Percentiles rank a stretch among this genome's conserved stretches.
Conservation (phyloP, 2,329 filamentous ascomycete species). For the Elsinoe australis region DNA sequence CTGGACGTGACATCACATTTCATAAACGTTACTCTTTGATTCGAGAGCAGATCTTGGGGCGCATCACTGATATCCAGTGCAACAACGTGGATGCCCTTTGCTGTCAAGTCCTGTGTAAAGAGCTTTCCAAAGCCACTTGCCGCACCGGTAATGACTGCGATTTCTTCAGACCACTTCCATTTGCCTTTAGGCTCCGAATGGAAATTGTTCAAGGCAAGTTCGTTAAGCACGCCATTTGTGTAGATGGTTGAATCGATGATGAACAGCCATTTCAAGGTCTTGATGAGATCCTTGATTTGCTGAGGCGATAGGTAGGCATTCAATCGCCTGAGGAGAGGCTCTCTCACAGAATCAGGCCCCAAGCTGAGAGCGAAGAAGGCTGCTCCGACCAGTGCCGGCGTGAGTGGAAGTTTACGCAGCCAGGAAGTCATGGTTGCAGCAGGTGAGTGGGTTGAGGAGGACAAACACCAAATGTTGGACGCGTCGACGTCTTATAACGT, state of each 20-base stretch:
- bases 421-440: slow-evolving; percentile 26
- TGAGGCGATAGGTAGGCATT: slow-evolving; percentile 25
- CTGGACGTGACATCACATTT: slow-evolving; percentile 44
- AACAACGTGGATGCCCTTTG: slow-evolving; percentile 34
- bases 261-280: slow-evolving; percentile 28
- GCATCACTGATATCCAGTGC: slow-evolving; percentile 33
- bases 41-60: slow-evolving; percentile 28
- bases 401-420: slow-evolving; percentile 19
- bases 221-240: slow-evolving; percentile 26
- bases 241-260: slow-evolving; percentile 26
- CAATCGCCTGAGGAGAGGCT: slow-evolving; percentile 27
- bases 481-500: too few species aligned
- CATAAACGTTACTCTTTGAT: slow-evolving; percentile 32
- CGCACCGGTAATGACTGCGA: slow-evolving; percentile 32
- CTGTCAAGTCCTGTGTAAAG: slow-evolving; percentile 31
- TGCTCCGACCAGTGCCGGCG: slow-evolving; percentile 20
- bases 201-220: slow-evolving; percentile 32
- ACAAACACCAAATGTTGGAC: too few species aligned
- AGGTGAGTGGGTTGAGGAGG: not conserved
- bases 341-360: slow-evolving; percentile 26
- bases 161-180: slow-evolving; percentile 33
- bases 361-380: slow-evolving; percentile 23
- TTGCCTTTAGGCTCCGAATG: slow-evolving; percentile 31
- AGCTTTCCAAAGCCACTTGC: slow-evolving; percentile 34
- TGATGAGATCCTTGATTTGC: slow-evolving; percentile 25